Evolutionary conservation across 2,329 filamentous ascomycete species (phyloP).

Genomic region (Pseudogymnoascus sp.): DNA sequence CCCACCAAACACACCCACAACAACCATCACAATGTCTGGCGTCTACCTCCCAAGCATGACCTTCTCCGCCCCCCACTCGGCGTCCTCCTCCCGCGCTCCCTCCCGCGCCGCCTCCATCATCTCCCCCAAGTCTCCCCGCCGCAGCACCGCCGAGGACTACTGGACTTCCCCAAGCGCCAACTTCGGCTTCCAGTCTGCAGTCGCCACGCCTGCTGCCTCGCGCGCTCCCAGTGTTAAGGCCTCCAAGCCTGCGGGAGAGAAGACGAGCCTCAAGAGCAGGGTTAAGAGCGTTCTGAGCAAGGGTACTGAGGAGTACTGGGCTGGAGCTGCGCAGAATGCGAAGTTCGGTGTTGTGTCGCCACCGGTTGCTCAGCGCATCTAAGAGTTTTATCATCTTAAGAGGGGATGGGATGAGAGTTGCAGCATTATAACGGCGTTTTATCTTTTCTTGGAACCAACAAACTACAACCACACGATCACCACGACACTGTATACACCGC

Average conservation of each 20-base stretch:
- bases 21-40: neutral
- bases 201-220: neutral
- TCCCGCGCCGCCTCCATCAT: neutral
- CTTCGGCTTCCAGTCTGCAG: neutral
- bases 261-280: neutral
- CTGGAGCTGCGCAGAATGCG: neutral
- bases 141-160: constrained; percentile 1
- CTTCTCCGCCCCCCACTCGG: neutral
- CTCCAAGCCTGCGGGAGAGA: neutral
- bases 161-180: constrained; percentile 2
- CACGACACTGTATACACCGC: neutral
- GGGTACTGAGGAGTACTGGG: neutral
- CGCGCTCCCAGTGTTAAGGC: neutral
- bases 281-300: neutral
- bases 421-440: neutral
- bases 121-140: neutral
- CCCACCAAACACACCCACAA: constrained; percentile 1
- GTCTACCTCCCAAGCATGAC: neutral
- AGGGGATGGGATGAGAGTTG: neutral
- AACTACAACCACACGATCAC: neutral
- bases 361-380: neutral
- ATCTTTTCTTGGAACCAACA: neutral
- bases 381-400: neutral
- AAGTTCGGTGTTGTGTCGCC: neutral
- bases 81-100: neutral